Percentiles rank a stretch among this genome's conserved stretches.
phyloP scores from a whole-genome alignment of 2,329 filamentous ascomycete species.

The Westerdykella sp. region DNA sequence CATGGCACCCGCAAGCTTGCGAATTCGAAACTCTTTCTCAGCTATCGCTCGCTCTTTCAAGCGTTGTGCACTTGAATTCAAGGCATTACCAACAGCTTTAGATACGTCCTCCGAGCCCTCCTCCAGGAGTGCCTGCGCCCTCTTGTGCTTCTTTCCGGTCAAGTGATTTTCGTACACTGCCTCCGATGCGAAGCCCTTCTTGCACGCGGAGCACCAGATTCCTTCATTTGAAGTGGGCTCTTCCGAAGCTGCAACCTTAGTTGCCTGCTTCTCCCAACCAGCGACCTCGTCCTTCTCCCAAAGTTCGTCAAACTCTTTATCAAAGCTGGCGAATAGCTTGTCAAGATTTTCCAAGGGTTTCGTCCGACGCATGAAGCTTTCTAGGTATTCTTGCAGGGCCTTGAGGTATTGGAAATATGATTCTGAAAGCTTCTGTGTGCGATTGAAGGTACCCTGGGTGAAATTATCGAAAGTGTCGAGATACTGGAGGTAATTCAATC shows the following conservation, averaged over 20 bases:
- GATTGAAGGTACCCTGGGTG: slow-evolving; percentile 65
- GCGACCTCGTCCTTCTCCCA: slow-evolving; percentile 76
- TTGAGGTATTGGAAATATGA: slow-evolving; percentile 87
- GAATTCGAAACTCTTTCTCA: slow-evolving; percentile 78
- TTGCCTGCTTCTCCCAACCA: slow-evolving; percentile 56
- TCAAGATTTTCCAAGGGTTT: slow-evolving; percentile 81
- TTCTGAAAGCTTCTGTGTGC: slow-evolving; percentile 81
- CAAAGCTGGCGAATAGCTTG: slow-evolving; percentile 67
- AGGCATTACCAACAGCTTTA: neutral
- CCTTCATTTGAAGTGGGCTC: slow-evolving; percentile 56
- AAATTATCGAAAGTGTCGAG: slow-evolving; percentile 89
- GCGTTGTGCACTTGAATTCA: slow-evolving; percentile 15
- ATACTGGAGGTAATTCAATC: slow-evolving; percentile 86
- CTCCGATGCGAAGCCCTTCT: slow-evolving; percentile 91
- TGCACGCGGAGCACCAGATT: slow-evolving; percentile 84
- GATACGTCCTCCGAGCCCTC: slow-evolving; percentile 39
- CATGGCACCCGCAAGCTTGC: slow-evolving; percentile 73
- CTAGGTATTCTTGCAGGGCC: slow-evolving; percentile 73
- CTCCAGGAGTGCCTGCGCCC: slow-evolving; percentile 51
- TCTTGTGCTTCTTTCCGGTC: slow-evolving; percentile 86
- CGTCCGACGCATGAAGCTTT: slow-evolving; percentile 78
- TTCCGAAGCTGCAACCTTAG: slow-evolving; percentile 35
- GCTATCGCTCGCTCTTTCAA: slow-evolving; percentile 87
- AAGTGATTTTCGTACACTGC: slow-evolving; percentile 91
- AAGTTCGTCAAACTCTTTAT: slow-evolving; percentile 73